Evolutionary conservation across 768 basidiomycete species (phyloP).

Genomic region (Psilocybe subaeruginosa): DNA sequence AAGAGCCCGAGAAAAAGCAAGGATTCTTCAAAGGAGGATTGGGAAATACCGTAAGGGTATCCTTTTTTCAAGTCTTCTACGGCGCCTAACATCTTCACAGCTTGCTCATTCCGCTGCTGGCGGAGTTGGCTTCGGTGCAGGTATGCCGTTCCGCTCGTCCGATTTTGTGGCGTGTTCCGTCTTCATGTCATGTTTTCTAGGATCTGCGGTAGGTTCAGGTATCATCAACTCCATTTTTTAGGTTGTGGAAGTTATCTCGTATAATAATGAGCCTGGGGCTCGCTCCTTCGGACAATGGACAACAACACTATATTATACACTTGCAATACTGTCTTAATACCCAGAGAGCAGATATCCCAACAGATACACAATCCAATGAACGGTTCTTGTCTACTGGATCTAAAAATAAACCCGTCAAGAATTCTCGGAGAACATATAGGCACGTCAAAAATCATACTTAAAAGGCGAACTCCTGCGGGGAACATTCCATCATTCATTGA

Average conservation of each 20-base stretch:
- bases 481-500: constrained; percentile 1
- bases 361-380: background rate
- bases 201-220: constrained; percentile 46
- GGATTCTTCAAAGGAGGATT: constrained; percentile 47
- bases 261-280: background rate
- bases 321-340: background rate
- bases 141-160: constrained; percentile 30
- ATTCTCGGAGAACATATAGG: background rate
- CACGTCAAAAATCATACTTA: background rate
- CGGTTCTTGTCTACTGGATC: background rate
- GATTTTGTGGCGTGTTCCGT: background rate
- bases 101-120: constrained; percentile 61
- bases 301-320: background rate
- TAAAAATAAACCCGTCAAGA: constrained; percentile 5
- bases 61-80: background rate
- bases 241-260: background rate
- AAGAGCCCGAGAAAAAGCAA: constrained; percentile 51
- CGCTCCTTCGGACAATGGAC: background rate
- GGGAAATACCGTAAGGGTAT: constrained; percentile 51
- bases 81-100: constrained; percentile 26
- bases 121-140: constrained; percentile 77
- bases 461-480: background rate
- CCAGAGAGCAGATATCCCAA: background rate
- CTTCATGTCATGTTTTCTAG: constrained; percentile 24
- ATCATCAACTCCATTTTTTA: constrained; percentile 54